Evolutionary conservation across 306 rosid genomes (phyloP), one percentile per base, ranked within the genome.

Genomic region (Dryas drummondii): DNA sequence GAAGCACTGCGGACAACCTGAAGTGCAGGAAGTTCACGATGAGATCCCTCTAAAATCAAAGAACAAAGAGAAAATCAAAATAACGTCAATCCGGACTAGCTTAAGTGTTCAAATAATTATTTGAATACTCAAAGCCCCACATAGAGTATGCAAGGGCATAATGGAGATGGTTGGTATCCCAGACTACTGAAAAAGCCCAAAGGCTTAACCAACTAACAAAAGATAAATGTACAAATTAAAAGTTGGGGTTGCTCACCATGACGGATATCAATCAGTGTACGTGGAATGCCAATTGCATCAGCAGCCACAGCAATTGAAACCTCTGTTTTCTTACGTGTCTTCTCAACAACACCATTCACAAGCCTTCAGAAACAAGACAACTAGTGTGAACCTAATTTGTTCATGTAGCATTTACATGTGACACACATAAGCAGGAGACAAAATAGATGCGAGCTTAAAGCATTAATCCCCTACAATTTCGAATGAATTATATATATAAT

Each of bases 1-100:
- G 98, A 89, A 81, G 92, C 96, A 50, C 75, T 72, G 17, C 90
- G 97, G 72, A 82, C 91, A 69, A 90, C 81, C 77, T 82, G 86
- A 61, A 92, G 98, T 1, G 97, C 80, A 0, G 99, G 98, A 88
- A 96, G 97, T 73, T 86, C 97, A 22, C 97, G 97, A 78, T 96
- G 99, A 22, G 99, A 91, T 56, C 86, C 99, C 97, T 94, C 99
- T 94, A 82, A 82, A 80, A 50, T 42, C 22, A 51, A 12, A 73
- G 58, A 57, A 37, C 59, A 80, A 47, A 27, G 40, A 72, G 52
- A 80, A 72, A 14, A 49, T 32, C 4, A 66, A 77, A 22, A 64
- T 37, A 73, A 62, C 9, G 67, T 32, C 42, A 71, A 52, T 52
- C 47, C 49, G 17, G 9, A 12, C 8, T 9, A 26, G 45, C 76